phyloP scores from a whole-genome alignment of 441 rosid species.

The Jatropha podagrica region DNA sequence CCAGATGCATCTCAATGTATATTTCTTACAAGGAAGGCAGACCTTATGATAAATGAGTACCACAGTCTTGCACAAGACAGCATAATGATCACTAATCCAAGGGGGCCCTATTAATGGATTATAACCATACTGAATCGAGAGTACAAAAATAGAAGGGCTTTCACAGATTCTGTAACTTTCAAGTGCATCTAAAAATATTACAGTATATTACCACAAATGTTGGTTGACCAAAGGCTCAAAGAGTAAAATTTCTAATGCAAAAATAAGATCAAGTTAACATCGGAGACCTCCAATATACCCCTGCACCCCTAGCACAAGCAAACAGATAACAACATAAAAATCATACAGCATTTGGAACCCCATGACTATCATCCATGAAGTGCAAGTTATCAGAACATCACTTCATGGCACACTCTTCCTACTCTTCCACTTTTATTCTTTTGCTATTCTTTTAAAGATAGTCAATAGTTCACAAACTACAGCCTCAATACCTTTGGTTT shows the following conservation, averaged over 20 bases:
- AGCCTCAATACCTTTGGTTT: neutral
- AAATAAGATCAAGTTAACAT: neutral
- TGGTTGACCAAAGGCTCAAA: neutral
- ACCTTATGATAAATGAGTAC: neutral
- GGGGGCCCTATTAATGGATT: neutral
- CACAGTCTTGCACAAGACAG: neutral
- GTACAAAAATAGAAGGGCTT: neutral
- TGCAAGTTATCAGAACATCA: neutral
- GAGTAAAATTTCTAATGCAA: neutral
- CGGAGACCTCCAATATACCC: neutral
- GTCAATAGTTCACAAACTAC: neutral
- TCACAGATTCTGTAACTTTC: neutral
- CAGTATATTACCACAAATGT: neutral
- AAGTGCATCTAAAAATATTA: neutral
- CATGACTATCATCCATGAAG: neutral
- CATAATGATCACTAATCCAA: slow-evolving; percentile 9
- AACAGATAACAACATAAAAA: neutral
- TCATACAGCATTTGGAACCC: neutral
- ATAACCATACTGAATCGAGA: neutral
- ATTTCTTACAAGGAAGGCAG: neutral
- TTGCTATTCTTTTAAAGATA: neutral
- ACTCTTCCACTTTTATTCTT: neutral
- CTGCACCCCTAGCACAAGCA: neutral
- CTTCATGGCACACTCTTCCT: neutral
- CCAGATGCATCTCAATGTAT: neutral